These are phyloP conservation scores for Vitis labrusca DNA, from an alignment of 164 flowering plant genomes.

Conservation along the genomic window DNA sequence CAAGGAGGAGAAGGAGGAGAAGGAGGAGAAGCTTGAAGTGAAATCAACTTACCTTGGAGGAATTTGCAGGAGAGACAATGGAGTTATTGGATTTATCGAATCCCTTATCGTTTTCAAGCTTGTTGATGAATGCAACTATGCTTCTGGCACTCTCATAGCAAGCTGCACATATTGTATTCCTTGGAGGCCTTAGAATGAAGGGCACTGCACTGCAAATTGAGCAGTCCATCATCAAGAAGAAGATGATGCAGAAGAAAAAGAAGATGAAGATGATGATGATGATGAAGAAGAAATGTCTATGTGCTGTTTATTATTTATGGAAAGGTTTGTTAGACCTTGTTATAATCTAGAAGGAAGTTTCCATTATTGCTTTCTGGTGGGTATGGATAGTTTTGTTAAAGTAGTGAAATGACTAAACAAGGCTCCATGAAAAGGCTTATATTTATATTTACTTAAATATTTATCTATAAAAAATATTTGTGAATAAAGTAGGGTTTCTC, in stretches of 20 bases:
- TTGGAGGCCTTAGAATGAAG: constrained; percentile 61
- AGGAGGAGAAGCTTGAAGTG: too few species aligned
- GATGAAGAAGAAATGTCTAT: constrained; percentile 5
- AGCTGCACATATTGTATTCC: constrained; percentile 65
- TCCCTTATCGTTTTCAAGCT: constrained; percentile 24
- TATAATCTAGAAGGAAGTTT: background rate
- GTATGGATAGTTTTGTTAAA: background rate
- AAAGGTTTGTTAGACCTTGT: constrained; percentile 1
- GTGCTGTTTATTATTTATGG: background rate
- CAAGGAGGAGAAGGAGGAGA: too few species aligned
- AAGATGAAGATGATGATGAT: constrained; percentile 4
- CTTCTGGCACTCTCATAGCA: constrained; percentile 71
- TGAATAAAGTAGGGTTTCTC: too few species aligned
- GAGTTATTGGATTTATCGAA: constrained; percentile 14
- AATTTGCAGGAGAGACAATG: constrained; percentile 30
- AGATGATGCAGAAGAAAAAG: constrained; percentile 1
- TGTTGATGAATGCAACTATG: constrained; percentile 46
- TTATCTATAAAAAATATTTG: background rate
- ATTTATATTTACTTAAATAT: background rate
- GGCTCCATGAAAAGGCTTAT: background rate
- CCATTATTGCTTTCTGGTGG: background rate
- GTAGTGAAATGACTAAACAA: constrained; percentile 7
- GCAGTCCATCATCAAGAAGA: constrained; percentile 55
- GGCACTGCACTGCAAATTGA: constrained; percentile 67
- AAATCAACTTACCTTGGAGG: constrained; percentile 43